Conservation (phyloP, 495 filamentous ascomycete species). For the Hyaloscypha variabilis region DNA sequence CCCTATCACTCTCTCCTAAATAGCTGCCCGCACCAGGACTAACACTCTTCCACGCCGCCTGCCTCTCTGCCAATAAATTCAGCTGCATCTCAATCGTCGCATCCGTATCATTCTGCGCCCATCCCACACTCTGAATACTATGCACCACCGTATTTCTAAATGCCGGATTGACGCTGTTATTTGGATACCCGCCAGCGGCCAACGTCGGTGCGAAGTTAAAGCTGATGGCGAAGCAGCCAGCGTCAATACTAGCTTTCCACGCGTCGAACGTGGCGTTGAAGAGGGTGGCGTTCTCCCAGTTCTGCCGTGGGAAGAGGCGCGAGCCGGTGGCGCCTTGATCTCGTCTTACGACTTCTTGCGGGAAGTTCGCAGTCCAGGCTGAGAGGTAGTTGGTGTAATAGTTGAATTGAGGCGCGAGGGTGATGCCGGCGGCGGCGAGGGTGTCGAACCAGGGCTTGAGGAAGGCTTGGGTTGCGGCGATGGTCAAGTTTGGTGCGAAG, state of each 20-base stretch:
- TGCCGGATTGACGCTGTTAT: conserved; percentile 58
- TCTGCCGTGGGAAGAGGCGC: conserved; percentile 60
- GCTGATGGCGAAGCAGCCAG: conserved; percentile 41
- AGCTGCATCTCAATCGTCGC: conserved; percentile 31
- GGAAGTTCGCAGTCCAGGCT: conserved; percentile 48
- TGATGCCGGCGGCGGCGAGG: conserved; percentile 35
- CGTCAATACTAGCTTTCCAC: conserved; percentile 47
- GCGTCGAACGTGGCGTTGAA: conserved; percentile 14
- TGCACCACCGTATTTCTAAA: conserved; percentile 52
- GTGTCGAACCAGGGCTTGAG: conserved; percentile 20
- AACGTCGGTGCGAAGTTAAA: conserved; percentile 17
- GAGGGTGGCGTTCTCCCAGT: conserved; percentile 35
- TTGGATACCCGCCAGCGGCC: neutral
- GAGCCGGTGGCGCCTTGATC: conserved; percentile 52
- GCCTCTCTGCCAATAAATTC: conserved; percentile 35
- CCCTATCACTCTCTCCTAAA: conserved; percentile 46
- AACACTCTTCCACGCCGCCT: conserved; percentile 37
- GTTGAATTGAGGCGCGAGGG: conserved; percentile 26
- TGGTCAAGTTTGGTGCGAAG: conserved; percentile 20
- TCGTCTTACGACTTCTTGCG: conserved; percentile 40
- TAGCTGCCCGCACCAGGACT: conserved; percentile 47
- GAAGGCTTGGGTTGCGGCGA: conserved; percentile 14
- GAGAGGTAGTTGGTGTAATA: conserved; percentile 48
- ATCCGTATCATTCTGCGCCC: conserved; percentile 37
- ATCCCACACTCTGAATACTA: conserved; percentile 10